Base-by-base conservation (phyloP, 495 filamentous ascomycete genomes). In the Penicillium cosmopolitanum region DNA sequence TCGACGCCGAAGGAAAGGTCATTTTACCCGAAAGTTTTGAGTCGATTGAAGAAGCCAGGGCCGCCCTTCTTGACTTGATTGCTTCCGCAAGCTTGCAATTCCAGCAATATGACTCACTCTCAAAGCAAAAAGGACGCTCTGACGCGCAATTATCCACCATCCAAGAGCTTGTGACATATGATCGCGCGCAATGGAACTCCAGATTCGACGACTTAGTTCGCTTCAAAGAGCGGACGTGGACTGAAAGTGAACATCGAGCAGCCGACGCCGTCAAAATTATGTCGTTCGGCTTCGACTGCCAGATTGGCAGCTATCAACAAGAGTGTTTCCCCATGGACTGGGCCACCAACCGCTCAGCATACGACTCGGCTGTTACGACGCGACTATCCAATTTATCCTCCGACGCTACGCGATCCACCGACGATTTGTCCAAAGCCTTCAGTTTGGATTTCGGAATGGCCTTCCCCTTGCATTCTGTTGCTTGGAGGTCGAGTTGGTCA, bases 401-500 rank as follows among this genome's bases (percentile, higher is more conserved):
- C 0, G 58, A 64, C 33, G 31, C 33, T 12, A 47, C 44, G 23
- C 51, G 35, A 1, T 64, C 55, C 33, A 42, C 55, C n/a, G 57
- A 63, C 21, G 42, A 61, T 11, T 11, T 63, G 2, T 59, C 55
- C 11, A 52, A 52, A 11, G 59, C 50, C 0, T 18, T 66, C 7
- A 61, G 50, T 47, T 19, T 69, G 9, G 66, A 69, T 16, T 59
- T 50, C 8, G 57, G 52, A 1, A 23, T 69, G 33, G 58, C 66
- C 2, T 69, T 66, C 47, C 63, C 60, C 6, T 34, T 66, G 12
- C 63, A 64, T 31, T 55, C 47, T 3, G 60, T 64, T 2, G 63
- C 63, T 4, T 69, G 66, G 66, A 64, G 66, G 46, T 64, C 60
- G 13, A 60, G 60, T 28, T 61, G 61, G 55, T 60, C 63, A 15